Evolutionary conservation across 2,329 filamentous ascomycete genomes (phyloP).

Genomic region (Beauveria caledonica): DNA sequence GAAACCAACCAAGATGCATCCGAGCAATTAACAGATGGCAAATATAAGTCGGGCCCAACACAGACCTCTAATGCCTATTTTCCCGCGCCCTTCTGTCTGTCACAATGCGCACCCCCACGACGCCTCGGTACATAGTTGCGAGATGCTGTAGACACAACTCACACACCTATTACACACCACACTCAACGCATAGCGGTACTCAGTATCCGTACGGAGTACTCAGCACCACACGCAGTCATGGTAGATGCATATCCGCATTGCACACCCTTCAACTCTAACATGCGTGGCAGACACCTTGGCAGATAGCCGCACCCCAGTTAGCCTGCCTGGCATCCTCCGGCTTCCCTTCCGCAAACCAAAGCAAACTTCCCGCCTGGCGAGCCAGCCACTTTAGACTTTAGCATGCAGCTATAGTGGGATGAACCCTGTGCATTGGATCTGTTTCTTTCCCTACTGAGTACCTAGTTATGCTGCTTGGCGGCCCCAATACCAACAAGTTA

Average conservation of each 20-base stretch:
- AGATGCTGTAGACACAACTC: background rate
- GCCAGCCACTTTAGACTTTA: background rate
- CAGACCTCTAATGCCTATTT: background rate
- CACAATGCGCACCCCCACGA: background rate
- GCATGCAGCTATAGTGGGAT: background rate
- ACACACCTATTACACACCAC: background rate
- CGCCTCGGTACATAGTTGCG: background rate
- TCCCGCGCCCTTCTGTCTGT: background rate
- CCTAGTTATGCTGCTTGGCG: background rate
- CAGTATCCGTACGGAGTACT: no score
- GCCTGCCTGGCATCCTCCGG: background rate
- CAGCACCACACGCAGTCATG: background rate
- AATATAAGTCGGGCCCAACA: background rate
- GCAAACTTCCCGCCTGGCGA: background rate
- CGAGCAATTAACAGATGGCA: background rate
- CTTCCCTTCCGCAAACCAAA: slow-evolving; percentile 8
- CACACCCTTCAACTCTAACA: background rate
- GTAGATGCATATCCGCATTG: slow-evolving; percentile 6
- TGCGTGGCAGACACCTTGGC: background rate
- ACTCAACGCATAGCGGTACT: background rate
- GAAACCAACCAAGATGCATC: background rate
- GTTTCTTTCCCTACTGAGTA: background rate
- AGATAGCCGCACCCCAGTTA: background rate
- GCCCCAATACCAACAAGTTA: background rate
- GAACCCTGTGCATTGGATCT: background rate